phyloP scores from a whole-genome alignment of 2,329 filamentous ascomycete species.

The Microdochium nivale region DNA sequence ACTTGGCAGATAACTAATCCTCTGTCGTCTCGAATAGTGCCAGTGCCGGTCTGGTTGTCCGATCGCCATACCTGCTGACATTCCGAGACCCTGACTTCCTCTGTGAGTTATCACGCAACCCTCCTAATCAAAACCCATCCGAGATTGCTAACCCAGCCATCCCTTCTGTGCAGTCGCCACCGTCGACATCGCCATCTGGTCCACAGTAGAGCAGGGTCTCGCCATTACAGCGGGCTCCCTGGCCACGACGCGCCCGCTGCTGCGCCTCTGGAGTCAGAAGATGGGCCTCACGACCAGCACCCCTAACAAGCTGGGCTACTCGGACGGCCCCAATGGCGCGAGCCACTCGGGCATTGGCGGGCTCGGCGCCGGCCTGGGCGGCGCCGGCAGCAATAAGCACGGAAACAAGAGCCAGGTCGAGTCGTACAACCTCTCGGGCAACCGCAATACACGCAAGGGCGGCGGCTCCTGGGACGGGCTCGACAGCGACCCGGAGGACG shows the following conservation, averaged over 20 bases:
- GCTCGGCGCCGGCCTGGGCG: neutral
- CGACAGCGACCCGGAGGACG: neutral
- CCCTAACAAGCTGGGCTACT: neutral
- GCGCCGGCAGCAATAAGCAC: neutral
- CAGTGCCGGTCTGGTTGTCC: constrained; percentile 32
- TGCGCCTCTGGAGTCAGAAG: constrained; percentile 22
- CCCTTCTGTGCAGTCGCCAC: constrained; percentile 21
- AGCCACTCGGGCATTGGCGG: neutral
- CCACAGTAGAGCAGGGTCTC: constrained; percentile 35
- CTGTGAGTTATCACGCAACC: constrained; percentile 19
- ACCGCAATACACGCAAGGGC: neutral
- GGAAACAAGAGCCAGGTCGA: neutral
- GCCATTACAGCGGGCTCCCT: constrained; percentile 39
- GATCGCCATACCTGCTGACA: constrained; percentile 27
- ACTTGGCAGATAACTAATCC: neutral
- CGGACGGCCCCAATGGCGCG: neutral
- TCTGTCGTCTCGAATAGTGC: constrained; percentile 20
- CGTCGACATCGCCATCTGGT: constrained; percentile 37
- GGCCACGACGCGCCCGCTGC: constrained; percentile 36
- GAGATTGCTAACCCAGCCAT: neutral
- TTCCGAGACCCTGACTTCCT: constrained; percentile 32
- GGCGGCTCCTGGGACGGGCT: neutral
- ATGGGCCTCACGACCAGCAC: constrained; percentile 10
- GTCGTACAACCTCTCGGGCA: neutral
- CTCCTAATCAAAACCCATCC: neutral